Evolutionary conservation across 495 filamentous ascomycete species (phyloP).

Genomic region (Neurospora sp.): DNA sequence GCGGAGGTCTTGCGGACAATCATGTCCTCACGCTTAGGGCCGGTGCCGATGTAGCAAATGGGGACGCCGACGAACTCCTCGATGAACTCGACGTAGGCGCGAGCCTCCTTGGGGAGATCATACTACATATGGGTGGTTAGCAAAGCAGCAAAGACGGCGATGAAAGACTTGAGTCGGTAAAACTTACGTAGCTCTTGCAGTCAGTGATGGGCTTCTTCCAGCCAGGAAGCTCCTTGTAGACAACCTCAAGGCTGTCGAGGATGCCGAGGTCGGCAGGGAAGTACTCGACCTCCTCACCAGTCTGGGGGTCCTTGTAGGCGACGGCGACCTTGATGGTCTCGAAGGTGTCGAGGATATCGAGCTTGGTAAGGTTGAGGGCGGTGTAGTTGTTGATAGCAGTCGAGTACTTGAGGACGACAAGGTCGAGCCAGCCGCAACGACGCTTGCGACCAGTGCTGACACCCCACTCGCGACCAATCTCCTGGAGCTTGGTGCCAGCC

Average conservation of each 20-base stretch:
- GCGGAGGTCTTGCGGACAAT: constrained; percentile 16
- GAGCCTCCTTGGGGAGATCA: constrained; percentile 65
- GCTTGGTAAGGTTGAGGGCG: constrained; percentile 70
- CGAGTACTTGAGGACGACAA: constrained; percentile 76
- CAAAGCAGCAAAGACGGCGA: background rate
- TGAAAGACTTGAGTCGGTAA: background rate
- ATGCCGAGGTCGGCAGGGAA: constrained; percentile 29
- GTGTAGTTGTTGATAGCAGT: constrained; percentile 64
- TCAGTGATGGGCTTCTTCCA: constrained; percentile 61
- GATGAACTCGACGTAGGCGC: constrained; percentile 59
- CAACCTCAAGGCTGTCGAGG: constrained; percentile 38
- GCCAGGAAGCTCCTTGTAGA: constrained; percentile 67
- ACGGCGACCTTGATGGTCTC: constrained; percentile 69
- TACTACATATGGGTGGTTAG: constrained; percentile 32
- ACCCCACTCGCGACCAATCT: constrained; percentile 53
- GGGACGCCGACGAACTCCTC: constrained; percentile 63
- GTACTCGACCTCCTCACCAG: constrained; percentile 21
- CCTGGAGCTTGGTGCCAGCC: constrained; percentile 31
- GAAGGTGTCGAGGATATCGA: constrained; percentile 80
- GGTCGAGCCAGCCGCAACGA: constrained; percentile 83
- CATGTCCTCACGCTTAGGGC: constrained; percentile 54
- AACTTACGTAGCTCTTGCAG: constrained; percentile 19
- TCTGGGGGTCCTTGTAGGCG: constrained; percentile 51
- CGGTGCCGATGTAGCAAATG: constrained; percentile 71
- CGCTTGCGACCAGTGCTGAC: constrained; percentile 69